Conservation (phyloP, 1,284 basidiomycete species). For the Ceratobasidium papillatum region DNA sequence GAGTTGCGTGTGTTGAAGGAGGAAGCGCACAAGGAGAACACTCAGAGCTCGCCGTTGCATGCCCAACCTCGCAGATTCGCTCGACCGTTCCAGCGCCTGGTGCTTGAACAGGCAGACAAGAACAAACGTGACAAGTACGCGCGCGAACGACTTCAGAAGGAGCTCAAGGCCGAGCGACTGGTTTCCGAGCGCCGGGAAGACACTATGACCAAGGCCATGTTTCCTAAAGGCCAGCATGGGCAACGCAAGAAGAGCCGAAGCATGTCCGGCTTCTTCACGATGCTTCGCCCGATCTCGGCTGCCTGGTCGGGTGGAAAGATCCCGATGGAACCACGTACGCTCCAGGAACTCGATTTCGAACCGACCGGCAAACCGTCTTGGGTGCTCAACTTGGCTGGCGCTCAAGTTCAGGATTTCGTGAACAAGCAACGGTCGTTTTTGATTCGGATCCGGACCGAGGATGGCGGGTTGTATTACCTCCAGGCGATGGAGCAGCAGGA, state of each 20-base stretch:
- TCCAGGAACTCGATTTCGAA: slow-evolving; percentile 75
- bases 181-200: slow-evolving; percentile 76
- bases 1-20: slow-evolving; percentile 75
- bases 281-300: slow-evolving; percentile 81
- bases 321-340: slow-evolving; percentile 59
- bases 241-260: slow-evolving; percentile 80
- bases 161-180: slow-evolving; percentile 75
- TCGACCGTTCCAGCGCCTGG: slow-evolving; percentile 73
- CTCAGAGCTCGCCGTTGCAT: slow-evolving; percentile 57
- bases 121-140: slow-evolving; percentile 74
- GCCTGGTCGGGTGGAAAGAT: slow-evolving; percentile 40
- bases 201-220: slow-evolving; percentile 74
- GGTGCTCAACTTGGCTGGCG: slow-evolving; percentile 75
- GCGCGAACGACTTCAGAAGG: slow-evolving; percentile 71
- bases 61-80: slow-evolving; percentile 57
- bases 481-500: slow-evolving; percentile 74
- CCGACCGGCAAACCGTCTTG: slow-evolving; percentile 74
- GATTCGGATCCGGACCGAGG: slow-evolving; percentile 83
- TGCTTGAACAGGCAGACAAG: slow-evolving; percentile 75
- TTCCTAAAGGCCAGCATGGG: slow-evolving; percentile 67
- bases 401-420: slow-evolving; percentile 70
- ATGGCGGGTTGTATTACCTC: slow-evolving; percentile 80
- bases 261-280: slow-evolving; percentile 72
- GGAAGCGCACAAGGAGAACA: slow-evolving; percentile 71
- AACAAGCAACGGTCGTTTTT: slow-evolving; percentile 82